A percentile compares a stretch with the other conserved stretches of the same genome.
phyloP scores from a whole-genome alignment of 257 asterid genomes.

The Nicotiana tabacum region DNA sequence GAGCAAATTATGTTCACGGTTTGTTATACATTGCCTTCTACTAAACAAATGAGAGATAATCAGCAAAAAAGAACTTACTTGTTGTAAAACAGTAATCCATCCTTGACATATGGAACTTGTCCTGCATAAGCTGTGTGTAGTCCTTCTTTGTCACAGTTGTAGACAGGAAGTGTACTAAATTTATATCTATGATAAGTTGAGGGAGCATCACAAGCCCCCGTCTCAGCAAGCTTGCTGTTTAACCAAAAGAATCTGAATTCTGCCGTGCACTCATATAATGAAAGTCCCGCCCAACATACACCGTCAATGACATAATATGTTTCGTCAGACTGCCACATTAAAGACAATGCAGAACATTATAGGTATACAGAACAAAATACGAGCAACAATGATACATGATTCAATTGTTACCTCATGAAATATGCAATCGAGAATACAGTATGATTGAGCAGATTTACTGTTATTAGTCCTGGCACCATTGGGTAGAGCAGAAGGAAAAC shows the following conservation, averaged over 20 bases:
- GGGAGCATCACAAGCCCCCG: conserved; percentile 68
- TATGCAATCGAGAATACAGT: conserved; percentile 90
- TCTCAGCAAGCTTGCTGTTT: conserved; percentile 75
- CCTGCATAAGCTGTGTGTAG: conserved; percentile 66
- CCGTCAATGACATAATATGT: conserved; percentile 79
- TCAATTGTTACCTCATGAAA: conserved; percentile 70
- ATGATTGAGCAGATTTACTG: conserved; percentile 61
- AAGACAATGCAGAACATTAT: conserved; percentile 6
- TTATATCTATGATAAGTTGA: conserved; percentile 62
- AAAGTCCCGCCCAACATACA: conserved; percentile 94
- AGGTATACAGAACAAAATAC: neutral
- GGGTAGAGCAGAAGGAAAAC: conserved; percentile 90
- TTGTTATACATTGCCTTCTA: neutral
- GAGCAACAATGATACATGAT: conserved; percentile 1
- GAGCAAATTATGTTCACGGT: neutral
- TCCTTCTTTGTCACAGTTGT: conserved; percentile 69
- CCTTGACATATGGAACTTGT: conserved; percentile 63
- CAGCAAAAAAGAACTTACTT: conserved; percentile 40
- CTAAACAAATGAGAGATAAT: neutral
- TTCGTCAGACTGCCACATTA: conserved; percentile 62
- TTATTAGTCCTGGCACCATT: conserved; percentile 62
- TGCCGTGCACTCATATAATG: conserved; percentile 80
- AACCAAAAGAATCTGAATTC: conserved; percentile 95
- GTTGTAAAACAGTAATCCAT: conserved; percentile 80
- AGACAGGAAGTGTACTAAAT: conserved; percentile 48